These are phyloP conservation scores for Malus asiatica DNA, from an alignment of 306 rosid genomes.

Conservation along the genomic window DNA sequence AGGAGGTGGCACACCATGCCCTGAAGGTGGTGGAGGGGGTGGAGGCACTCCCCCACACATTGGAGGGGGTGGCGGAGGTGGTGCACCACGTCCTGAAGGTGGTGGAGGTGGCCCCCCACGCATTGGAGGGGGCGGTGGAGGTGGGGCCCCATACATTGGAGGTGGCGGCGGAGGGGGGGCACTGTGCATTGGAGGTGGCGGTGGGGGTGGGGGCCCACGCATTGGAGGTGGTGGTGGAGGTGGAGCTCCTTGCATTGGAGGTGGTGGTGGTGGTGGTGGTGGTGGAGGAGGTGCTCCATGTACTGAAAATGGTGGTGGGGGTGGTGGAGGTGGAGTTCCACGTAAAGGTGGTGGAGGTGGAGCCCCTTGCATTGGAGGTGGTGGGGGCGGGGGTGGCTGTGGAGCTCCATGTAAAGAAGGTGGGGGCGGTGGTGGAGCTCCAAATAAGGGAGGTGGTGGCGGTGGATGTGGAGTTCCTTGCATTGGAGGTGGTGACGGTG, in stretches of 20 bases:
- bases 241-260: constrained; percentile 2
- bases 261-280: constrained; percentile 38
- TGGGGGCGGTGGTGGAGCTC: constrained; percentile 26
- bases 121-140: constrained; percentile 40
- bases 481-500: constrained; percentile 3
- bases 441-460: constrained; percentile 1
- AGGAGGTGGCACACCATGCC: constrained; percentile 23
- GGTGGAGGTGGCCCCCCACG: constrained; percentile 22
- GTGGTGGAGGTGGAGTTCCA: constrained; percentile 32
- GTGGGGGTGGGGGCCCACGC: constrained; percentile 21
- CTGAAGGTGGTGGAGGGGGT: constrained; percentile 22
- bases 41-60: not conserved
- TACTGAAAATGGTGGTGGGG: constrained; percentile 10
- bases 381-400: constrained; percentile 15
- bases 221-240: constrained; percentile 24
- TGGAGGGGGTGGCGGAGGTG: constrained; percentile 14
- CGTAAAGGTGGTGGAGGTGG: constrained; percentile 25
- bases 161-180: constrained; percentile 27
- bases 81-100: constrained; percentile 5
- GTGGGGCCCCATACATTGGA: constrained; percentile 16
- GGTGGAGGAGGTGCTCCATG: constrained; percentile 18
- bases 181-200: constrained; percentile 19
- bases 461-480: constrained; percentile 23
- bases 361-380: constrained; percentile 2
- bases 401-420: constrained; percentile 13